These are phyloP conservation scores for Circinella umbellata DNA, from an alignment of 371 early-diverging fungal genomes.

Conservation along the genomic window DNA sequence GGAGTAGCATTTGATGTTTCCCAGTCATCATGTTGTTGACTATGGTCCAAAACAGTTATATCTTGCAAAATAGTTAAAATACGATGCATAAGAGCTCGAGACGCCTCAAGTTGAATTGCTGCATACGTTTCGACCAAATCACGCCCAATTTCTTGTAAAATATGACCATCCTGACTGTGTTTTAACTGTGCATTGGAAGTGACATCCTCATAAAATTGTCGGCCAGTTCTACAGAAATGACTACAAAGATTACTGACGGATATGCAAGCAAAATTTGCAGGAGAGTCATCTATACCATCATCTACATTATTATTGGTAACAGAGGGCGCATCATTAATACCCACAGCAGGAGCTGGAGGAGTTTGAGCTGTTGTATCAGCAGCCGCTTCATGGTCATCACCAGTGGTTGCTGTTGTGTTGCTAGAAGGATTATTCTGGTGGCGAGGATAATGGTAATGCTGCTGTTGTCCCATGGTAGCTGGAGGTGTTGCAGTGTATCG, in stretches of 20 bases:
- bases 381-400: not conserved
- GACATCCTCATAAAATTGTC: slow-evolving; percentile 32
- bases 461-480: not conserved
- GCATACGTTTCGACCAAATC: slow-evolving; percentile 24
- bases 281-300: not conserved
- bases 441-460: not conserved
- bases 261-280: slow-evolving; percentile 21
- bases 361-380: too few relatives aligned
- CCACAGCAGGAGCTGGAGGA: too few relatives aligned
- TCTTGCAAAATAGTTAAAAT: slow-evolving; percentile 24
- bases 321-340: too few relatives aligned
- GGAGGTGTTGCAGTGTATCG: not conserved
- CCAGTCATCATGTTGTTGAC: not conserved
- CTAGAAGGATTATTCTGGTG: not conserved
- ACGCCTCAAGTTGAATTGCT: slow-evolving; percentile 22
- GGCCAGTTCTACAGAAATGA: slow-evolving; percentile 22
- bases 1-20: not conserved
- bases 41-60: slow-evolving; percentile 16
- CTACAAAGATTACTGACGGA: slow-evolving; percentile 20
- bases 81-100: slow-evolving; percentile 26
- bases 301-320: too few relatives aligned
- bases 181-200: slow-evolving; percentile 13
- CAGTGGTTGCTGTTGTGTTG: not conserved
- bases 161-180: slow-evolving; percentile 19
- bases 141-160: slow-evolving; percentile 24